Base-by-base conservation (phyloP, 179 eudicot genomes). In the Spergularia azorica region DNA sequence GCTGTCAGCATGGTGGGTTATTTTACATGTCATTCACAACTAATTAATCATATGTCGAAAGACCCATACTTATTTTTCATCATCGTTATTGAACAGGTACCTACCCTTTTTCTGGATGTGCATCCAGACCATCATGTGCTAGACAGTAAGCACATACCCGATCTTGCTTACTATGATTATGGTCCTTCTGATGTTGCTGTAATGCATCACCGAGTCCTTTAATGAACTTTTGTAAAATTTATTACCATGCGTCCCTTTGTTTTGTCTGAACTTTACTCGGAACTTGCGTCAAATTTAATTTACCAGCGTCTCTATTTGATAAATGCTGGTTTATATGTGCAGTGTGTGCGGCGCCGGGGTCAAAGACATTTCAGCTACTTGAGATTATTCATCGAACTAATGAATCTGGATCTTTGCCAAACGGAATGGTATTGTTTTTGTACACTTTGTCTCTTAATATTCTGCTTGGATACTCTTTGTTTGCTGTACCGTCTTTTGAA, bases 301-400 rank as follows among this genome's bases (percentile, higher is more conserved):
- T 60, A 9, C 52, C 54, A 39, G 46, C 14, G 26, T 10, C 63
- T 13, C 9, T 60, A 12, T 74, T 58, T 57, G 61, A 51, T 21
- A 43, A 43, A 52, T 65, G 55, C 4, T 11, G 18, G 51, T 32
- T 64, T 67, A 81, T 67, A 75, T 76, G 71, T 87, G 83, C 83
- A 95, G 99, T 95, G 99, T 95, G 99, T 91, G 99, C 99, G n/a
- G 99, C 99, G 62, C 99, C 99, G 6, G 99, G 99, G 36, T 95
- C 98, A 7, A 95, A 95, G 81, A 95, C 99, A 46, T 95, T 95
- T 80, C 99, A 95, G 83, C 80, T 95, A 74, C 97, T 95, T 60
- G 99, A 93, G 89, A 95, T 91, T 86, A 89, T 95, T 79, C 88
- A 95, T 83, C 85, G 77, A 20, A 75, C 86, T 39, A 83, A 87